Conservation (phyloP, 169 alveolate species). For the Plasmodium vivax region DNA sequence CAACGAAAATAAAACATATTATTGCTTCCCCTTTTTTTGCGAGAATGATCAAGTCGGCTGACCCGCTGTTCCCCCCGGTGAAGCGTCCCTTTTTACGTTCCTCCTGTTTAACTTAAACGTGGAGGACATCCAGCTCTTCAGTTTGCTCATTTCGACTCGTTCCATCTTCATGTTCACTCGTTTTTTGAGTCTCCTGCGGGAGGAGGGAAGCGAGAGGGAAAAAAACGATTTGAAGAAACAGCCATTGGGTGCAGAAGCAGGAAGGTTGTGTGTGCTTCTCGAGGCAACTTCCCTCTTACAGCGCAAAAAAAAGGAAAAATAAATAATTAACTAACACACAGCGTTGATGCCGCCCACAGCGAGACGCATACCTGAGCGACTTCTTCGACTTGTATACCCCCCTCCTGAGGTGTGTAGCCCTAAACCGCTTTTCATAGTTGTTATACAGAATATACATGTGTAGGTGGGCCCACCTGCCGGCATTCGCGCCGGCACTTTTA, state of each 20-base stretch:
- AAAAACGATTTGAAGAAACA: neutral
- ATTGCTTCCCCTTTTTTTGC: neutral
- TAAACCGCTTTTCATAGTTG: conserved; percentile 33
- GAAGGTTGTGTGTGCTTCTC: neutral
- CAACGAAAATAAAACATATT: neutral
- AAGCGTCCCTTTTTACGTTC: conserved; percentile 10
- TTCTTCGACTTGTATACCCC: conserved; percentile 59
- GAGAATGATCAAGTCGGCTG: neutral
- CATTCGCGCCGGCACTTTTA: conserved; percentile 23
- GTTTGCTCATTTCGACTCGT: conserved; percentile 35
- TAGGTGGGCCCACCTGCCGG: conserved; percentile 8
- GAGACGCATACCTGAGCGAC: conserved; percentile 29
- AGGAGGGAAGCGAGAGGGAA: neutral
- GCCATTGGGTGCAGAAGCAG: neutral
- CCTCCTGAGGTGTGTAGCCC: conserved; percentile 3
- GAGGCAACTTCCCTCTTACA: neutral
- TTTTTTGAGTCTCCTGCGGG: conserved; percentile 55
- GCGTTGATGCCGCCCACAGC: neutral
- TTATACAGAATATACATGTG: conserved; percentile 65
- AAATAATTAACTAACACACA: neutral
- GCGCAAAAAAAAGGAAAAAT: neutral
- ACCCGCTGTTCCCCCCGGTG: neutral
- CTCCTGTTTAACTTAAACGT: conserved; percentile 37
- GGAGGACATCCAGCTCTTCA: conserved; percentile 18
- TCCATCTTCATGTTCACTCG: conserved; percentile 56